Base-by-base conservation (phyloP, 2,329 filamentous ascomycete genomes). In the Drechslerella stenobrocha region DNA sequence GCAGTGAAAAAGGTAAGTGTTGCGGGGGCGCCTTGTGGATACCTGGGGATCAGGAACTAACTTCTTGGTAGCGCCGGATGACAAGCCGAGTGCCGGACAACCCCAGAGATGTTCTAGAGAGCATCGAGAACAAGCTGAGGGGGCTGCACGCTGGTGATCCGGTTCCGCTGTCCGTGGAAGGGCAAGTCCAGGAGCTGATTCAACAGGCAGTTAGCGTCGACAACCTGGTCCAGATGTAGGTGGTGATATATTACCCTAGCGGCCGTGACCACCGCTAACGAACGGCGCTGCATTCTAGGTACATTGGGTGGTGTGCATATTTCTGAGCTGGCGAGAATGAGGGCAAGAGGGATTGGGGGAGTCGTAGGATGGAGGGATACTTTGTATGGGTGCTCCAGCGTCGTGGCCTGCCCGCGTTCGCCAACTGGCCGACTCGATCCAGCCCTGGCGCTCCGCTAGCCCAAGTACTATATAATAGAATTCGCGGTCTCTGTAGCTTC, bases 171-270 rank as follows among this genome's bases (percentile, higher is more conserved):
- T 90, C 90, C 24, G 90, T 97, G 1, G 93, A 97, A 77, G 93
- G 95, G 0, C 93, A 98, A 79, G 93, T 96, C n/a, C 89, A 96
- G 76, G 90, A 95, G 77, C 77, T 98, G 76, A 93, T 98, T 72
- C 84, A 87, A 75, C 86, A 92, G 78, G 93, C 95, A 30, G 88
- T 87, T 20, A 85, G 90, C 76, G 84, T 87, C 59, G 83, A 79
- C 74, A 95, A 93, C 76, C 77, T 98, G 77, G 84, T 89, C 15
- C 84, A 85, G 35, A 98, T 98, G 95, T 98, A 97, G 53, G 71
- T 60, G 11, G 11, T n/a, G n/a, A n/a, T n/a, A n/a, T n/a, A n/a
- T n/a, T n/a, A n/a, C n/a, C n/a, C n/a, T n/a, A n/a, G n/a, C n/a
- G n/a, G n/a, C n/a, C n/a, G n/a, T n/a, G n/a, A n/a, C n/a, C n/a